Conservation (phyloP, 768 basidiomycete genomes). For the Candolleomyces aberdarensis region DNA sequence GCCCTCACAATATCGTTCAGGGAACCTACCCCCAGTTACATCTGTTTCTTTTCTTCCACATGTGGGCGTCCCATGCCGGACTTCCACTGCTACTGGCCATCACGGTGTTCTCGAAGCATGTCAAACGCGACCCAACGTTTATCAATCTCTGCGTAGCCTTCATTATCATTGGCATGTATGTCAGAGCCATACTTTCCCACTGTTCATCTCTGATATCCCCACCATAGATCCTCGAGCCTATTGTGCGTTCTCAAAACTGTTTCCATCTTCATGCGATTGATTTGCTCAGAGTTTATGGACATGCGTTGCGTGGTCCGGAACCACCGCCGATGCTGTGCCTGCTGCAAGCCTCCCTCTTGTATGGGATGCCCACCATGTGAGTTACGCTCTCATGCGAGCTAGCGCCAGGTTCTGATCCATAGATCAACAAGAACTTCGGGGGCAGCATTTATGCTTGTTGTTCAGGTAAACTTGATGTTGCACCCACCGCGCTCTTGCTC, state of each 20-base stretch:
- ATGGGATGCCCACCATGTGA: constrained; percentile 47
- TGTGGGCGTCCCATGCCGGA: constrained; percentile 49
- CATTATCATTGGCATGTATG: constrained; percentile 44
- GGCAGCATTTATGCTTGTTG: constrained; percentile 38
- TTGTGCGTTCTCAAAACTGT: constrained; percentile 24
- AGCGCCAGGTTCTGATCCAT: not conserved
- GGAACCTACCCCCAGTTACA: constrained; percentile 39
- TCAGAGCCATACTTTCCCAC: constrained; percentile 1
- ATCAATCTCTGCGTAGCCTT: constrained; percentile 43
- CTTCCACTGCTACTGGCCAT: constrained; percentile 42
- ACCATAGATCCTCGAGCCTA: constrained; percentile 35
- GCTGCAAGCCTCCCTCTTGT: constrained; percentile 44
- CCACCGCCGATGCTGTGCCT: constrained; percentile 41
- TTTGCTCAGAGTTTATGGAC: constrained; percentile 35
- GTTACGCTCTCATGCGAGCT: constrained; percentile 9
- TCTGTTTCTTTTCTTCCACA: constrained; percentile 42
- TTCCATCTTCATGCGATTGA: not conserved
- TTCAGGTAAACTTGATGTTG: constrained; percentile 39
- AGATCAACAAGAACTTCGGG: constrained; percentile 32
- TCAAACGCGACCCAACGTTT: constrained; percentile 46
- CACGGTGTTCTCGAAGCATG: constrained; percentile 36
- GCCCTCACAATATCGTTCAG: constrained; percentile 33
- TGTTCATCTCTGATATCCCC: not conserved
- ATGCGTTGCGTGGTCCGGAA: constrained; percentile 40
- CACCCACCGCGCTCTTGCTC: not conserved